Base-by-base conservation (phyloP, 495 filamentous ascomycete genomes). In the Hypoxylon intermedium region DNA sequence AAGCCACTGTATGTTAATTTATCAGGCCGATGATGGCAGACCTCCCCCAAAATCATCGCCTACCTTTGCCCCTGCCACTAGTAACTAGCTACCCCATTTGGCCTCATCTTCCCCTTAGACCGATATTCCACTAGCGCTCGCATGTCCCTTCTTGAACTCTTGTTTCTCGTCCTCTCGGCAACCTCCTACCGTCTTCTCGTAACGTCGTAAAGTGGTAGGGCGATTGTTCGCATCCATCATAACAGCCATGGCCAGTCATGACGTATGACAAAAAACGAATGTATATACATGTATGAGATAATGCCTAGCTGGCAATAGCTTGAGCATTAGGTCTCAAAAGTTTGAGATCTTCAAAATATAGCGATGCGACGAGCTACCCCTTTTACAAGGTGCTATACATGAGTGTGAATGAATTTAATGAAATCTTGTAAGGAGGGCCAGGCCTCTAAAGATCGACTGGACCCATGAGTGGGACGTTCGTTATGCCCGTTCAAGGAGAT, bases 161-260 rank as follows among this genome's bases (percentile, higher is more conserved):
- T n/a, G n/a, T n/a, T n/a, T n/a, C n/a, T n/a, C n/a, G n/a, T n/a
- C n/a, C n/a, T n/a, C n/a, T n/a, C n/a, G n/a, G n/a, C n/a, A n/a
- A n/a, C n/a, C n/a, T n/a, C n/a, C n/a, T 33, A 37, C 41, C 12
- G 20, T 16, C 40, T 13, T 52, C 65, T 64, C 34, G 52, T 55
- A 52, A 50, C 44, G 52, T 58, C 47, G 48, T 67, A 57, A 41
- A 61, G 61, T 57, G 46, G 53, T 57, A 52, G 41, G 49, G 33
- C 33, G 24, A 12, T 42, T 41, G 9, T 46, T 50, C 30, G 52
- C 23, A 15, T 55, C 16, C 18, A 23, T 51, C 50, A 56, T 60
- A 26, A 51, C 46, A 44, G 36, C 21, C 43, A 26, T 44, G 31
- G 2, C n/a, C 7, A 26, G 47, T n/a, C 42, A 44, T 31, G 30